Percentiles rank a stretch among this genome's conserved stretches.
phyloP scores from a whole-genome alignment of 768 basidiomycete species.

The Pulveroboletus sp. region DNA sequence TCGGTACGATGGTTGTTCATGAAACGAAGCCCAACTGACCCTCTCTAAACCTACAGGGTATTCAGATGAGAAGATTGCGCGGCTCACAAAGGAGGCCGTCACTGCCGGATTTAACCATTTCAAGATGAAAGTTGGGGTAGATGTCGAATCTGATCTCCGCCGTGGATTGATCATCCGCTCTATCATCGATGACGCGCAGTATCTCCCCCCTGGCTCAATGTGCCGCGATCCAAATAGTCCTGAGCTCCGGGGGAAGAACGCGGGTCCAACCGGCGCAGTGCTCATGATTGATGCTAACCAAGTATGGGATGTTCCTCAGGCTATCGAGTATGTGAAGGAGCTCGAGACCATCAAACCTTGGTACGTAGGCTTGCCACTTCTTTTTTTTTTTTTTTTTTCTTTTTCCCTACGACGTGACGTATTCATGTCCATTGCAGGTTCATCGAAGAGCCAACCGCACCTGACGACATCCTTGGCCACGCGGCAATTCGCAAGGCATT shows the following conservation, averaged over 20 bases:
- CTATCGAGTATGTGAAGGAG: constrained; percentile 84
- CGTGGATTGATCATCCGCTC: constrained; percentile 87
- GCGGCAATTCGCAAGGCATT: constrained; percentile 80
- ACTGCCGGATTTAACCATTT: constrained; percentile 93
- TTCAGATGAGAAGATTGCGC: constrained; percentile 84
- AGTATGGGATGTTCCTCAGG: constrained; percentile 91
- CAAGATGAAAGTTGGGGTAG: constrained; percentile 97
- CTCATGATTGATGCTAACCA: constrained; percentile 98
- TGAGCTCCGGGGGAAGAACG: constrained; percentile 81
- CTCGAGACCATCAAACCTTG: constrained; percentile 83
- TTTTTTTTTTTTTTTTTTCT: background rate
- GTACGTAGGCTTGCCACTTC: constrained; percentile 35
- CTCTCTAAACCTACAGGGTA: constrained; percentile 49
- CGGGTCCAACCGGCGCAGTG: constrained; percentile 89
- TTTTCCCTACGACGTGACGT: background rate
- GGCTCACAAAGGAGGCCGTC: constrained; percentile 83
- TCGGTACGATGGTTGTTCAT: constrained; percentile 41
- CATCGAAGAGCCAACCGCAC: constrained; percentile 96
- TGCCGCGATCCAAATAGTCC: constrained; percentile 57
- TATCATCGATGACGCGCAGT: constrained; percentile 89
- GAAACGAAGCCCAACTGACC: constrained; percentile 7
- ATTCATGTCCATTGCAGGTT: constrained; percentile 49
- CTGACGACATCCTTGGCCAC: constrained; percentile 89
- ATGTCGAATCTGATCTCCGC: constrained; percentile 76
- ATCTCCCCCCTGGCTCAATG: constrained; percentile 56